Percentiles rank a stretch among this genome's conserved stretches.
phyloP scores from a whole-genome alignment of 768 basidiomycete species.

The Botryobasidium botryosum region DNA sequence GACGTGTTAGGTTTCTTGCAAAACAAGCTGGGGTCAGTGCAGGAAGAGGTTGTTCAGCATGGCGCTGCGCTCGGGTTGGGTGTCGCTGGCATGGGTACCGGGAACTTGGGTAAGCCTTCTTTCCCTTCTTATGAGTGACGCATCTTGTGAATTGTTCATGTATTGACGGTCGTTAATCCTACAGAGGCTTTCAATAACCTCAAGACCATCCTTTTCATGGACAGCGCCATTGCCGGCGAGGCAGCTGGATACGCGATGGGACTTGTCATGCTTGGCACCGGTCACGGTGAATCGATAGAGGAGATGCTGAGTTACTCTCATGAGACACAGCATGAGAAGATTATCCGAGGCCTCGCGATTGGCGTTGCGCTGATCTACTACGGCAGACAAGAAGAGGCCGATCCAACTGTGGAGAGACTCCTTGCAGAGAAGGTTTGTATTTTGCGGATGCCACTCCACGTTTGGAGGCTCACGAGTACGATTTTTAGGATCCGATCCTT shows the following conservation, averaged over 20 bases:
- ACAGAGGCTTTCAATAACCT: constrained; percentile 81
- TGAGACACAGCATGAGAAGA: constrained; percentile 98
- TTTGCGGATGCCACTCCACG: background rate
- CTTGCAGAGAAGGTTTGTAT: constrained; percentile 65
- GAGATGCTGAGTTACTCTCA: constrained; percentile 95
- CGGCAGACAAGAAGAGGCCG: constrained; percentile 82
- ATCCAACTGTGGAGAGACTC: constrained; percentile 59
- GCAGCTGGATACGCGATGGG: constrained; percentile 97
- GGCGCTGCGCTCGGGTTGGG: constrained; percentile 96
- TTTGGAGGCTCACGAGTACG: background rate
- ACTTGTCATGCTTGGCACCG: constrained; percentile 93
- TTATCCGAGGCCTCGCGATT: constrained; percentile 87
- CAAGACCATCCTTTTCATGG: constrained; percentile 75
- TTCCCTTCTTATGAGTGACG: background rate
- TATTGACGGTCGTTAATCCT: background rate
- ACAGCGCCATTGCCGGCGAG: constrained; percentile 92
- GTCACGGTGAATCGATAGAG: constrained; percentile 53
- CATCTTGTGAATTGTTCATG: background rate
- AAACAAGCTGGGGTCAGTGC: constrained; percentile 55
- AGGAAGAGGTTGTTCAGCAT: constrained; percentile 83
- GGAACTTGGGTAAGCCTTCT: constrained; percentile 36
- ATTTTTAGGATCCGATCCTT: constrained; percentile 72
- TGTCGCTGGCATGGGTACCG: constrained; percentile 86
- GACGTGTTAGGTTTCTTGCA: constrained; percentile 63
- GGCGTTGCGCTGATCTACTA: constrained; percentile 88